A percentile compares a stretch with the other conserved stretches of the same genome.
These are phyloP conservation scores for Acer saccharum DNA, from an alignment of 345 rosid species.

Conservation along the genomic window DNA sequence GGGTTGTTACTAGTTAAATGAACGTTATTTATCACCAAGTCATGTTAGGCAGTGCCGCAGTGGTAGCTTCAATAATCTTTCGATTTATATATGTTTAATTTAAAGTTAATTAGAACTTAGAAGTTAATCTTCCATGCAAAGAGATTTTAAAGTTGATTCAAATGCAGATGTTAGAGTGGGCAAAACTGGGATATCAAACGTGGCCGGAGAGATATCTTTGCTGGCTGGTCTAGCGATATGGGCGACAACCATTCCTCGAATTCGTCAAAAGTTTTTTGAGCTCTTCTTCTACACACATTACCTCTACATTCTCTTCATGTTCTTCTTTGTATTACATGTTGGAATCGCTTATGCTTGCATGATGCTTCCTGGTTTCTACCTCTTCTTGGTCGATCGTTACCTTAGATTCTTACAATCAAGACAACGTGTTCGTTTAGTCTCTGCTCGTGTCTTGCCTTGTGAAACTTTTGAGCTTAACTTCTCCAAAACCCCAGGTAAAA, in stretches of 20 bases:
- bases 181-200: slow-evolving; percentile 41
- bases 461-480: slow-evolving; percentile 68
- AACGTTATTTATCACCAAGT: too few species aligned
- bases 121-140: neutral
- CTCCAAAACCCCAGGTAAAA: slow-evolving; percentile 57
- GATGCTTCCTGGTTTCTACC: slow-evolving; percentile 78
- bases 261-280: slow-evolving; percentile 69
- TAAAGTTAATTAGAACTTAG: too few species aligned
- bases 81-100: too few species aligned
- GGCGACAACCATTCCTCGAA: slow-evolving; percentile 62
- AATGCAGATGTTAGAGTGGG: slow-evolving; percentile 61
- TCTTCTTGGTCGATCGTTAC: slow-evolving; percentile 76
- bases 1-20: too few species aligned
- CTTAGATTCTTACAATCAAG: slow-evolving; percentile 76
- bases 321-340: slow-evolving; percentile 71
- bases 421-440: slow-evolving; percentile 41
- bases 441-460: slow-evolving; percentile 69
- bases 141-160: neutral
- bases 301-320: slow-evolving; percentile 63
- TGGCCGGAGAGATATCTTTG: slow-evolving; percentile 74
- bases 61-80: too few species aligned
- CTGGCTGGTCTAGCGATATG: slow-evolving; percentile 60
- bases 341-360: slow-evolving; percentile 51
- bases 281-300: slow-evolving; percentile 78
- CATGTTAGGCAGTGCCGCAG: accelerated